Evolutionary conservation across 257 asterid species (phyloP), one percentile per base, ranked within the genome.

Genomic region (Sherardia arvensis): DNA sequence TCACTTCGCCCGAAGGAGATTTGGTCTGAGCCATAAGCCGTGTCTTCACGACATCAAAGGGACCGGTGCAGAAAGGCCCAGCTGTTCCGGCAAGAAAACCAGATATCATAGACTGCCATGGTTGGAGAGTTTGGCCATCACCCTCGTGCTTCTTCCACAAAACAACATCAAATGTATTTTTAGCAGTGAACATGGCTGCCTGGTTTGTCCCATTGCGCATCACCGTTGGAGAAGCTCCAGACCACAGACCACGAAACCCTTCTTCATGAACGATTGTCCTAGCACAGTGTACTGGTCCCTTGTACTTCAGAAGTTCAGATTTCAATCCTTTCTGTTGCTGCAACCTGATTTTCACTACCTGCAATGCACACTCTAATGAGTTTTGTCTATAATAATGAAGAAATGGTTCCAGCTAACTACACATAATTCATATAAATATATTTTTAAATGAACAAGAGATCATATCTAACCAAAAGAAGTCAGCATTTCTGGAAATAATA

Each of bases 171-270:
- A 89, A 87, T 69, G 96, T 84, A 68, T 92, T 92, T 71, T 92
- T 92, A 69, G 99, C 99, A 1, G 94, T 72, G 61, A 92, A 92
- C 99, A 92, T 92, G 48, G 97, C 99, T 0, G 99, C 99, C 66
- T 92, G 99, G 76, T 92, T 92, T 1, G 95, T 92, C 66, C 99
- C 99, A 32, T 92, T 92, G 47, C 99, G 99, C 97, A 92, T 92
- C 55, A 89, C 87, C 3, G 99, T 92, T 62, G 99, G 99, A 67
- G 96, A 69, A 22, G 96, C 97, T 53, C 99, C 99, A 0, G 97
- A 83, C 99, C 99, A 92, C 38, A 92, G 86, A 69, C 97, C 97
- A 21, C 74, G 76, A 7, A 92, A 3, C 54, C 99, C 99, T 73
- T 91, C 98, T 79, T 91, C 96, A n/a, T 77, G 83, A 66, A 88